Base-by-base conservation (phyloP, 139 green algal genomes). In the Chlamydomonas asymmetrica region DNA sequence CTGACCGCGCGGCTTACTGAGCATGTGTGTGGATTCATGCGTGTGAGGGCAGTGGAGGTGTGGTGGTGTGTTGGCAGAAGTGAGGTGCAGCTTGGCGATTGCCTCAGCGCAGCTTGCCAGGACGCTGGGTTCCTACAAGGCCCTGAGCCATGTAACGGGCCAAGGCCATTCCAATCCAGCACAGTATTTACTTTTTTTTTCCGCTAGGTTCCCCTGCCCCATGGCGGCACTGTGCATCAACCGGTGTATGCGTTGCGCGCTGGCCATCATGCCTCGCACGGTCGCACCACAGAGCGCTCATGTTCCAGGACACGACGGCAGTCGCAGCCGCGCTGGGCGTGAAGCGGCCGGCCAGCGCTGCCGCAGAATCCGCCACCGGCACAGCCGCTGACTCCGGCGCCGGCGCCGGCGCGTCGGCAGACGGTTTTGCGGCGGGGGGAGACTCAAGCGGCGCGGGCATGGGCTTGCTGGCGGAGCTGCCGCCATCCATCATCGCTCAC, bases 401-500 rank as follows among this genome's bases (percentile, higher is more conserved):
- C 13, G 37, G 18, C 3, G 38, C 27, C 41, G 48, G 39, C n/a
- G 62, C 31, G 32, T 45, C 40, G 49, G 63, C 57, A 73, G 68
- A 9, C 48, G 66, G 4, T 22, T 83, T n/a, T 77, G 85, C 49
- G 61, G 63, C 50, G 65, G 82, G 34, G 48, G 79, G n/a, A n/a
- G n/a, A n/a, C n/a, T n/a, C n/a, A n/a, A n/a, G n/a, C 45, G 45
- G 71, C 2, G n/a, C 41, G 0, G 50, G 60, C 49, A 70, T 88
- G 10, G 35, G 63, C 29, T 37, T 87, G 34, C 40, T 97, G 18
- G 49, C 52, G 29, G 90, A 96, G 32, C 76, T 98, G 63, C 93
- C 95, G 7, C 35, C 82, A 9, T 75, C 69, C 16, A 73, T 93
- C 4, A 89, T 92, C 41, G 82, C 97, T 67, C 90, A 96, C 70